These are phyloP conservation scores for Perkinsela sp. DNA, from an alignment of 208 protist species.

Conservation along the genomic window DNA sequence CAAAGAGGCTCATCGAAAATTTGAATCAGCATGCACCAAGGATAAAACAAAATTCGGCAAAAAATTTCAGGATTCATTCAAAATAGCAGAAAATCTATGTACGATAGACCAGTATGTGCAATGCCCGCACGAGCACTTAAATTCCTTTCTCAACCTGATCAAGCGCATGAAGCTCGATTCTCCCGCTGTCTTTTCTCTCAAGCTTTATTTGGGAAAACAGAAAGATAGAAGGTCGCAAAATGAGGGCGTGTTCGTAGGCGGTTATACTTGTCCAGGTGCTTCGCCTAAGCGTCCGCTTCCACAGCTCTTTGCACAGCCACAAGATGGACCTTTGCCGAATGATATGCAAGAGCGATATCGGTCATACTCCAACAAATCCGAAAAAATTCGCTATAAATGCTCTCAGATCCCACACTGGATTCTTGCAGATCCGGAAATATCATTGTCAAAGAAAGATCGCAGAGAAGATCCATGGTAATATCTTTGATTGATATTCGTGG, in stretches of 20 bases:
- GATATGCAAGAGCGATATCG: neutral
- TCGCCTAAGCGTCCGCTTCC: neutral
- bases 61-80: neutral
- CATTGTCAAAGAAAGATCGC: neutral
- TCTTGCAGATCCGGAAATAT: neutral
- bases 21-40: neutral
- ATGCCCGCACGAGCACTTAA: neutral
- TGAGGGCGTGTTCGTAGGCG: neutral
- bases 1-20: neutral
- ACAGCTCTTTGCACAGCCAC: neutral
- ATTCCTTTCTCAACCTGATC: neutral
- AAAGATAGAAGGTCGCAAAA: neutral
- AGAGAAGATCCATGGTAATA: neutral
- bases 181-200: neutral
- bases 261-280: neutral
- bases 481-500: too few species aligned
- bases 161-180: neutral
- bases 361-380: neutral
- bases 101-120: neutral
- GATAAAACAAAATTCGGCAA: neutral
- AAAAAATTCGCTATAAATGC: neutral
- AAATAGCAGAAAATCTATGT: neutral
- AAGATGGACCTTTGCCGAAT: neutral
- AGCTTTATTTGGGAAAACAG: neutral
- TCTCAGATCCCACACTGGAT: neutral